Percentiles rank a stretch among this genome's conserved stretches.
Conservation (phyloP, 176 grass and related monocot genomes). For the Oropetium thomaeum region DNA sequence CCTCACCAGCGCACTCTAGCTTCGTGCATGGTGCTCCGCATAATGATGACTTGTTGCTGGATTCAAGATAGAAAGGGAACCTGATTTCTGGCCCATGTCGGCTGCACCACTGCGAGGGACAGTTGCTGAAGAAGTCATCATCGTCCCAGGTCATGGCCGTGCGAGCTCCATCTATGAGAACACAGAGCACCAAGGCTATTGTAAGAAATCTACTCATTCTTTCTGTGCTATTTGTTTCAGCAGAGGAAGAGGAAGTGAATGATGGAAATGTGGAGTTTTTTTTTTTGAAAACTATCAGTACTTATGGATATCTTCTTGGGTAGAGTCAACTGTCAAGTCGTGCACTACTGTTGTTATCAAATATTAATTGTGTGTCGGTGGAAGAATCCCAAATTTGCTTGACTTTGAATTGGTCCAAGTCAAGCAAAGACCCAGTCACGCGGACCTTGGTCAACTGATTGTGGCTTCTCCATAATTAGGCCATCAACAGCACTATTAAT, state of each 20-base stretch:
- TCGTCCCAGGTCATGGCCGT: conserved; percentile 5
- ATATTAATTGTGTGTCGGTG: too few species aligned
- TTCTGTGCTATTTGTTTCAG: background rate
- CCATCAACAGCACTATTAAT: background rate
- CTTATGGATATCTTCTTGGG: background rate
- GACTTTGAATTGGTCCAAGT: too few species aligned
- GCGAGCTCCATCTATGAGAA: conserved; percentile 1
- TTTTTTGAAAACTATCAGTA: background rate
- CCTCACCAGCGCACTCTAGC: conserved; percentile 41
- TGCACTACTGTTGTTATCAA: too few species aligned
- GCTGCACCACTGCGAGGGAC: conserved; percentile 26
- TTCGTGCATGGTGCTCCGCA: conserved; percentile 28
- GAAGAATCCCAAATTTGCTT: too few species aligned
- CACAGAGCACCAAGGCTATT: conserved; percentile 10
- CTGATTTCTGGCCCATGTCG: conserved; percentile 41
- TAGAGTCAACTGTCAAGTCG: too few species aligned
- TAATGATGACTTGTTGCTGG: background rate
- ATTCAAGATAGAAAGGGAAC: conserved; percentile 36
- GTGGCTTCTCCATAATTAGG: too few species aligned
- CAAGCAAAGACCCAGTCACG: background rate
- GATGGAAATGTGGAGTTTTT: background rate
- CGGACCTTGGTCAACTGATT: too few species aligned
- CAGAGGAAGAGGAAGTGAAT: too few species aligned
- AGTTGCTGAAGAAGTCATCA: conserved; percentile 28
- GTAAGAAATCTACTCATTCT: background rate